A percentile compares a stretch with the other conserved stretches of the same genome.
Conservation (phyloP, 768 basidiomycete genomes). For the Mycena albidolilacea region DNA sequence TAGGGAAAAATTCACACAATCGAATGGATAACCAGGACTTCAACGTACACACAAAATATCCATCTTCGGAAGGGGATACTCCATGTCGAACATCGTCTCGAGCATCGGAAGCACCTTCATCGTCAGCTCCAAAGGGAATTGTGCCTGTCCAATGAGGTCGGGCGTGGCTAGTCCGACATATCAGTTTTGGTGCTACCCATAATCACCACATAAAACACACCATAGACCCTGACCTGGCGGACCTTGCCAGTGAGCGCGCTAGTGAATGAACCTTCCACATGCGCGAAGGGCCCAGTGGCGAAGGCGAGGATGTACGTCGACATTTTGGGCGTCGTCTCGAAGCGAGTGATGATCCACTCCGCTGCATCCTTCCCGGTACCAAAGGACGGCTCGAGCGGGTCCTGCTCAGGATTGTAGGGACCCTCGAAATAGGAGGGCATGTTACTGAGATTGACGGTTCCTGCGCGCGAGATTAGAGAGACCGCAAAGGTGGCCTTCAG, state of each 20-base stretch:
- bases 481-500: conserved; percentile 75
- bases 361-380: conserved; percentile 36
- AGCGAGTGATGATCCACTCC: conserved; percentile 72
- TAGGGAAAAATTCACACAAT: background rate
- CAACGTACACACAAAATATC: conserved; percentile 81
- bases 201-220: conserved; percentile 44
- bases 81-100: conserved; percentile 77
- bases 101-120: conserved; percentile 71
- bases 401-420: conserved; percentile 39
- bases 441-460: conserved; percentile 75
- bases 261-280: conserved; percentile 69
- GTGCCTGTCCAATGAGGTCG: conserved; percentile 71
- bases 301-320: conserved; percentile 79
- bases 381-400: conserved; percentile 44
- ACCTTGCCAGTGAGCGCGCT: conserved; percentile 73
- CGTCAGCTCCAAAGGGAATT: conserved; percentile 76
- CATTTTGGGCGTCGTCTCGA: conserved; percentile 74
- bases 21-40: background rate
- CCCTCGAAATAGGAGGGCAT: conserved; percentile 67
- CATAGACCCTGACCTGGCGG: conserved; percentile 75
- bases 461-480: conserved; percentile 68
- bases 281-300: conserved; percentile 71
- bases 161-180: conserved; percentile 59
- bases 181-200: background rate
- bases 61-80: conserved; percentile 58